Base-by-base conservation (phyloP, 2,329 filamentous ascomycete genomes). In the Amylocarpus encephaloides region DNA sequence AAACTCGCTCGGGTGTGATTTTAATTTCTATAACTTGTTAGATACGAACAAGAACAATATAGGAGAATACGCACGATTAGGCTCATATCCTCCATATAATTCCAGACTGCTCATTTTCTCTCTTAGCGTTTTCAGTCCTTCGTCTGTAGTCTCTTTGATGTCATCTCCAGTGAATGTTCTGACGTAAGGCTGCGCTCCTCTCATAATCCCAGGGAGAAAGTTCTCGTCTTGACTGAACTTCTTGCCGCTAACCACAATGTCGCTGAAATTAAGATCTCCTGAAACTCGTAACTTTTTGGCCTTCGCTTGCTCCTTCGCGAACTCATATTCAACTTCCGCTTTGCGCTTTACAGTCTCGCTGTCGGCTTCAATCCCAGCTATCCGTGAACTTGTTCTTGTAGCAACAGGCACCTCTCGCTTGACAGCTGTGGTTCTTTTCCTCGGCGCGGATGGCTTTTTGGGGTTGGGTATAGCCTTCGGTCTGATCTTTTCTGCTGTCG, bases 161-260 rank as follows among this genome's bases (percentile, higher is more conserved):
- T 95, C 87, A 1, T 91, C 83, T n/a, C 86, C 82, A 0, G 81
- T 85, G 63, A 97, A 97, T 0, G 92, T 97, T 16, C 89, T 76
- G 48, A 89, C 77, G 43, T 92, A 88, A 0, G 90, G 89, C 57
- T 86, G 82, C 0, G 90, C 88, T 1, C 78, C 88, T 63, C 77
- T 78, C 19, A 76, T 73, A 16, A 91, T 73, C 52, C 79, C 78
- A 1, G 77, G 75, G 3, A 89, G 68, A 44, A 89, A 83, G 16
- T 83, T 83, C 13, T 83, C 73, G 10, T 79, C 82, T 22, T 74
- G 76, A 42, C 85, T 78, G 78, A 84, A 93, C 57, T 84, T 85
- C 64, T 86, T 83, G 0, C 91, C 90, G 33, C 86, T 86, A 1
- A 95, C 84, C 5, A 86, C 74, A 52, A 95, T 85, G 61, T 93